phyloP scores from a whole-genome alignment of 2,329 filamentous ascomycete species.

The Aspergillus quadricinctus region DNA sequence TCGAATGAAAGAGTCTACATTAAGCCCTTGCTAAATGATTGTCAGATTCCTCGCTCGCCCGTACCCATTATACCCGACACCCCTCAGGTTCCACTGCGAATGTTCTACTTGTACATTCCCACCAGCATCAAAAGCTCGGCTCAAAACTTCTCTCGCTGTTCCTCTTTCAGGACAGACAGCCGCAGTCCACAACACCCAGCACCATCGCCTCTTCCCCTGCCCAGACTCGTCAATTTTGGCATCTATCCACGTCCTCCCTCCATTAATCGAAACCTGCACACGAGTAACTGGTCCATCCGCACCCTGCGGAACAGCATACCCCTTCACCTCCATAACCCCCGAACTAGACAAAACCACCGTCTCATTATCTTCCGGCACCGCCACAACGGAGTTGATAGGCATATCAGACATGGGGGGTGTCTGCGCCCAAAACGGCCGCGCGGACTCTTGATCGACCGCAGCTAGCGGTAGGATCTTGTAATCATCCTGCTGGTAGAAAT shows the following conservation, averaged over 20 bases:
- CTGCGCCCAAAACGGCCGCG: slow-evolving; percentile 50
- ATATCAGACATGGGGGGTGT: slow-evolving; percentile 52
- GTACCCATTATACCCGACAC: slow-evolving; percentile 59
- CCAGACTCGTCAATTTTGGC: slow-evolving; percentile 36
- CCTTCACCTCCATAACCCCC: slow-evolving; percentile 47
- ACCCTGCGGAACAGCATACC: slow-evolving; percentile 55
- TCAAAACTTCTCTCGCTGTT: slow-evolving; percentile 44
- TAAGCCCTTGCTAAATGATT: slow-evolving; percentile 24
- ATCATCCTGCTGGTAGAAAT: slow-evolving; percentile 56
- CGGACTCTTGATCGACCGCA: slow-evolving; percentile 45
- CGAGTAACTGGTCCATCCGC: slow-evolving; percentile 49
- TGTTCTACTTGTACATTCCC: slow-evolving; percentile 49
- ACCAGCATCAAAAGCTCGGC: slow-evolving; percentile 51
- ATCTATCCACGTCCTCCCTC: slow-evolving; percentile 48
- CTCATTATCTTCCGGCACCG: slow-evolving; percentile 43
- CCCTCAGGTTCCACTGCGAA: slow-evolving; percentile 55
- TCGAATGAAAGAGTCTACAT: too few species aligned
- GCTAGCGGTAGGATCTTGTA: slow-evolving; percentile 57
- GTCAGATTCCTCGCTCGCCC: slow-evolving; percentile 50
- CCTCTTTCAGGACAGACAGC: slow-evolving; percentile 42
- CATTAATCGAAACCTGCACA: slow-evolving; percentile 52
- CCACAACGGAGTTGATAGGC: slow-evolving; percentile 55
- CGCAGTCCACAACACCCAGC: slow-evolving; percentile 54
- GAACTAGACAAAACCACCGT: slow-evolving; percentile 38
- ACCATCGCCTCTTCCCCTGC: slow-evolving; percentile 44